phyloP scores from a whole-genome alignment of 495 filamentous ascomycete genomes.

The Barbatosphaeria neglecta region DNA sequence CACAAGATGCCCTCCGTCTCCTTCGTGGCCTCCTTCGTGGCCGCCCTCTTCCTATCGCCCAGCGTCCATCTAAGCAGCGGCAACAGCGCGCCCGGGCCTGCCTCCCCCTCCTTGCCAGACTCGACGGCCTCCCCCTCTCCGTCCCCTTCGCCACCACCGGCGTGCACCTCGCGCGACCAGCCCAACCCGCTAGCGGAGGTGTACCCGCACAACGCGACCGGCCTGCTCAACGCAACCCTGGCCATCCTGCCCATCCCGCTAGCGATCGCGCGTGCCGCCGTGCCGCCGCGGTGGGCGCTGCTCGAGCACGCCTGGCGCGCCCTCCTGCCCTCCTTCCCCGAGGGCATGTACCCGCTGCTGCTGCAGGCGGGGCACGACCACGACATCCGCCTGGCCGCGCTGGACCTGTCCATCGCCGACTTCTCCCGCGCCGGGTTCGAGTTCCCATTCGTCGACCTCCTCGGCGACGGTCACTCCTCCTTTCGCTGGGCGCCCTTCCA shows the following conservation, averaged over 20 bases:
- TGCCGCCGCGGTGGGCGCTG: conserved; percentile 25
- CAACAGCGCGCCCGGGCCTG: not conserved
- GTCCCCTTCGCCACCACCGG: not conserved
- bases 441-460: conserved; percentile 32
- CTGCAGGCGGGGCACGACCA: conserved; percentile 33
- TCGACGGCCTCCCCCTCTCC: not conserved
- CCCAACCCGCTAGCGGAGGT: conserved; percentile 21
- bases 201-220: conserved; percentile 26
- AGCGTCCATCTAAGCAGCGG: too few species aligned
- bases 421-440: conserved; percentile 32
- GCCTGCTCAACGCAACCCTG: conserved; percentile 29
- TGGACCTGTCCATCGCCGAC: conserved; percentile 24
- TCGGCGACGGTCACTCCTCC: conserved; percentile 21
- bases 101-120: not conserved
- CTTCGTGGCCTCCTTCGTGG: not conserved
- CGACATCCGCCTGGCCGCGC: conserved; percentile 23
- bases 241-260: conserved; percentile 29
- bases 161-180: conserved; percentile 21
- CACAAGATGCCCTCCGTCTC: not conserved
- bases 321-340: conserved; percentile 25
- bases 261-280: conserved; percentile 16
- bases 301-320: conserved; percentile 24
- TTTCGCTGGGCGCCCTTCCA: conserved; percentile 30
- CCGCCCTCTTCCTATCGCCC: not conserved
- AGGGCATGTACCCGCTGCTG: conserved; percentile 33